Evolutionary conservation across 177 flowering plant species (phyloP).

Genomic region (Vitis hybrid): DNA sequence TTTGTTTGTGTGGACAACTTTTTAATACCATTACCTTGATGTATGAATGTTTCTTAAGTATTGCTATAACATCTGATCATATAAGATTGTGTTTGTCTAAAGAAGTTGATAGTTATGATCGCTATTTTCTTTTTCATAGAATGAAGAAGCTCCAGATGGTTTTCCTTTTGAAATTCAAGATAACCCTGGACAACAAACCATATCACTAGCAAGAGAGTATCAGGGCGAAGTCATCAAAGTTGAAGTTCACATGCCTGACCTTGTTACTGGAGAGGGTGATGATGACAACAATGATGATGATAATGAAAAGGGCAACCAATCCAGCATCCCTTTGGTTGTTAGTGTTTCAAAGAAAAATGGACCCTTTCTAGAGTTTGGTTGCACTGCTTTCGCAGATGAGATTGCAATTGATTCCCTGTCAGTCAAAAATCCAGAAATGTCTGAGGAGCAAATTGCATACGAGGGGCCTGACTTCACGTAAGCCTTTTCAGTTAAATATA

Average conservation of each 20-base stretch:
- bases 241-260: conserved; percentile 73
- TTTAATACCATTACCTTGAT: not conserved
- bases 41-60: not conserved
- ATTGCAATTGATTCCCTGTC: conserved; percentile 68
- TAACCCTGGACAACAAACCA: conserved; percentile 50
- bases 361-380: conserved; percentile 54
- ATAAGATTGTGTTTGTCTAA: not conserved
- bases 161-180: conserved; percentile 79
- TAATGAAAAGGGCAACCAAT: conserved; percentile 22
- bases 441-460: conserved; percentile 70
- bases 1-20: not conserved
- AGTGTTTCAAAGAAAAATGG: conserved; percentile 59
- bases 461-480: conserved; percentile 90
- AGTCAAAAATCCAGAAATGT: conserved; percentile 47
- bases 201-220: conserved; percentile 59
- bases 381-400: conserved; percentile 69
- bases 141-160: conserved; percentile 46
- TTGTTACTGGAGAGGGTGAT: conserved; percentile 55
- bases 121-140: conserved; percentile 21
- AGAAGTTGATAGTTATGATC: not conserved
- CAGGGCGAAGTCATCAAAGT: conserved; percentile 65
- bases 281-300: conserved; percentile 37
- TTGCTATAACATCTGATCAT: not conserved
- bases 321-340: conserved; percentile 59
- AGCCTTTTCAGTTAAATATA: conserved; percentile 20